These are phyloP conservation scores for Usnea hakonensis DNA, from an alignment of 495 filamentous ascomycete genomes.

Conservation along the genomic window DNA sequence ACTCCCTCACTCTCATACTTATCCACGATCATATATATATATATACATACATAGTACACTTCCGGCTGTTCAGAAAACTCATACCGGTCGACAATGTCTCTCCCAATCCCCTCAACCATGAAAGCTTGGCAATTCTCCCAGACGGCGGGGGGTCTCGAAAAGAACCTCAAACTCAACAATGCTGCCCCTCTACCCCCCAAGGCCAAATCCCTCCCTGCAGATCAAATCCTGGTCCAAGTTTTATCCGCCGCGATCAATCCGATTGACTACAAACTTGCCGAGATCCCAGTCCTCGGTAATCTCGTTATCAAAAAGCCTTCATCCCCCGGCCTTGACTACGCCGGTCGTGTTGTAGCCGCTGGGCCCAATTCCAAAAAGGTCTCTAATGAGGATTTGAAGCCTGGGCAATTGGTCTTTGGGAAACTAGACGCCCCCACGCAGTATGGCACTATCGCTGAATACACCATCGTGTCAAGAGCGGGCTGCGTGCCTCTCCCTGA, in stretches of 20 bases:
- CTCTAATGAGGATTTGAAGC: conserved; percentile 24
- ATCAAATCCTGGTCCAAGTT: conserved; percentile 51
- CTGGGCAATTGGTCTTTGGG: conserved; percentile 54
- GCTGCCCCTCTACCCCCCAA: conserved; percentile 37
- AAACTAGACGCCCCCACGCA: conserved; percentile 28
- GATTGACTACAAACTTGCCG: conserved; percentile 61
- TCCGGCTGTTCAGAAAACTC: too few species aligned
- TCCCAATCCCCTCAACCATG: conserved; percentile 40
- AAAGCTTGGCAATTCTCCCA: conserved; percentile 53
- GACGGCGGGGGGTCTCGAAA: conserved; percentile 44
- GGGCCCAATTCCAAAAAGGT: conserved; percentile 10
- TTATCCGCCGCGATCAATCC: conserved; percentile 54
- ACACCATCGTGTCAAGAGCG: conserved; percentile 29
- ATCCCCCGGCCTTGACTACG: conserved; percentile 57
- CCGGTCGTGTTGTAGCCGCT: conserved; percentile 46
- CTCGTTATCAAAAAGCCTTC: conserved; percentile 41
- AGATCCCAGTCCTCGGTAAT: conserved; percentile 39
- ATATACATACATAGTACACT: too few species aligned
- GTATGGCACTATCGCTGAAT: conserved; percentile 51
- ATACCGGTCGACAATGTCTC: neutral
- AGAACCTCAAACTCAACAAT: conserved; percentile 46
- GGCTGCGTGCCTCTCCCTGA: conserved; percentile 30
- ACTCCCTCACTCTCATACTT: too few species aligned
- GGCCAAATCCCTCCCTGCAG: conserved; percentile 22
- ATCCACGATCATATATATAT: too few species aligned